Evolutionary conservation across 345 rosid genomes (phyloP).

Genomic region (Eucalyptus victrix): DNA sequence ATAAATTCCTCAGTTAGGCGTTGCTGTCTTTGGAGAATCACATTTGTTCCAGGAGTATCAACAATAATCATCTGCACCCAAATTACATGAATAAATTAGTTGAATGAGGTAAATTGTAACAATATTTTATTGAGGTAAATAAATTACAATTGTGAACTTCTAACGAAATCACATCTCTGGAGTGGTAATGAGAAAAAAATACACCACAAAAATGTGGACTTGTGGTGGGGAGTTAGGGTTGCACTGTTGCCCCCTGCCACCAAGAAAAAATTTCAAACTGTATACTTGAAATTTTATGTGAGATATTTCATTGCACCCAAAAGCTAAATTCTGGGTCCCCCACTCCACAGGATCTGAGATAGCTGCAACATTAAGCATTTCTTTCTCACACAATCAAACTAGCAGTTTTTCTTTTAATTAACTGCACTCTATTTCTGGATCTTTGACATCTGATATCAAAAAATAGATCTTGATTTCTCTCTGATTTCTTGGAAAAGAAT

Average conservation of each 20-base stretch:
- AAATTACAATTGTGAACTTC: neutral
- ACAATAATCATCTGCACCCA: constrained; percentile 73
- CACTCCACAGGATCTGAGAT: neutral
- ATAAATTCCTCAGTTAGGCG: constrained; percentile 94
- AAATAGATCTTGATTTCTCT: neutral
- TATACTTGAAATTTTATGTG: neutral
- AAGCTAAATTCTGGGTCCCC: neutral
- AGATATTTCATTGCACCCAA: neutral
- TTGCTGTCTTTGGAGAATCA: constrained; percentile 93
- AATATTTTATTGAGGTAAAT: neutral
- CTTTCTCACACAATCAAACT: neutral
- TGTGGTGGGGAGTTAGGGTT: neutral
- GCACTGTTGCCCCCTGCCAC: neutral
- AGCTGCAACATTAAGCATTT: neutral
- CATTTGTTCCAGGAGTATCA: constrained; percentile 96
- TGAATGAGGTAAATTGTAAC: neutral
- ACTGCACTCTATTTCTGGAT: neutral
- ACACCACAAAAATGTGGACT: neutral
- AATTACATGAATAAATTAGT: neutral
- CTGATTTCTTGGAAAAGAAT: neutral
- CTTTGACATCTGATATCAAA: neutral
- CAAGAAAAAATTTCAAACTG: neutral
- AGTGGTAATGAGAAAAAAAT: neutral
- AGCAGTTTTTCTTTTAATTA: neutral
- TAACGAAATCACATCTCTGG: neutral